Base-by-base conservation (phyloP, 2,329 filamentous ascomycete genomes). In the Verticillium tricorpus region DNA sequence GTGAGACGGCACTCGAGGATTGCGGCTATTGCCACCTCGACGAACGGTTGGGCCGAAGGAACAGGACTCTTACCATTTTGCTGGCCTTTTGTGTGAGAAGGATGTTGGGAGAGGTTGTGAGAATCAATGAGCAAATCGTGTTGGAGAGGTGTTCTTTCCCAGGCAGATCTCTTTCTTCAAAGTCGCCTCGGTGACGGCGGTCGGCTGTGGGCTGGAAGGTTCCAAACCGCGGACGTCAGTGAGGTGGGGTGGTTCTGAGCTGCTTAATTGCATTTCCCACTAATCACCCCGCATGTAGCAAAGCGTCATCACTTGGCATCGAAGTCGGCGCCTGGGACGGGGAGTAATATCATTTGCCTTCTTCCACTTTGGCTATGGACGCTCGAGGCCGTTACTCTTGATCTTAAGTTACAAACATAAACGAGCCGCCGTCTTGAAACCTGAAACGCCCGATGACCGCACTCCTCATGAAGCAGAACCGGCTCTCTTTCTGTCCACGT, bases 1-100 rank as follows among this genome's bases (percentile, higher is more conserved):
- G 74, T 2, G 91, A n/a, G 90, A 2, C 83, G 86, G 73, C 86
- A 90, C 68, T 74, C 6, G 37, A 40, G 15, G 37, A 15, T 7
- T 12, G 11, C 19, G 45, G 19, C 45, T 22, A 28, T 28, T 28
- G 34, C 34, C 34, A 35, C 14, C 9, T 35, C 14, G 34, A 8
- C 34, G 34, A 11, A 22, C 45, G 45, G 6, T 5, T 12, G 17
- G 17, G 12, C 1, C 17, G 5, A 35, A 50, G 2, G 5, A 28
- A 25, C 11, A 6, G 5, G 28, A 1, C 1, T 22, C 62, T 59
- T 54, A 65, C 64, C 64, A 65, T 65, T 14, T 57, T 62, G 56
- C 59, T 17, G 14, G 35, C n/a, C 55, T 35, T 58, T 32, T 4
- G 19, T 59, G 52, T 15, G 57, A 34, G 50, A 22, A 19, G 25